Base-by-base conservation (phyloP, 805 yeast species). In the Yarrowia osloensis region DNA sequence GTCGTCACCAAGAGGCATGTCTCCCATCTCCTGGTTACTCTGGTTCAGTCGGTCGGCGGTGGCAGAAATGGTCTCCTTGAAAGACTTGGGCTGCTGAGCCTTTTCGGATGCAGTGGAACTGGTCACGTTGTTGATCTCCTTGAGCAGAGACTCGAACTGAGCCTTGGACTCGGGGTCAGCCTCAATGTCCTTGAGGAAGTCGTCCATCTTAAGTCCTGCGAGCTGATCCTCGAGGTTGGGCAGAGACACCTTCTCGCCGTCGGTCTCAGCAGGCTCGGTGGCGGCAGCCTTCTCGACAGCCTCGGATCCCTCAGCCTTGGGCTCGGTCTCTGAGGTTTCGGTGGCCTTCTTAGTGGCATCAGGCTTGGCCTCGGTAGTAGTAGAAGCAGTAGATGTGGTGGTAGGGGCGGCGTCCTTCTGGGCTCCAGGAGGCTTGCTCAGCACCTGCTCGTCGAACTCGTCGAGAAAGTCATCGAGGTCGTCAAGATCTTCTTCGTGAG, bases 1-100 rank as follows among this genome's bases (percentile, higher is more conserved):
- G 61, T 85, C 87, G 66, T 84, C 87, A 0, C 81, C 76, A 31
- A 77, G 78, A 11, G 70, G 40, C 80, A 75, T 79, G 15, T 67
- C 70, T 12, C 59, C 71, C 28, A 90, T 87, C 63, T 83, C 83
- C 49, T 83, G 82, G n/a, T 92, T 91, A 29, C 90, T 86, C 69
- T 85, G 88, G 73, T 89, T 90, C 73, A 94, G 80, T 68, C 97
- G 82, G 72, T 87, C 86, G 80, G 92, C 83, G 0, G 98, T 91
- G 67, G 86, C 87, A 29, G 91, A 83, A 74, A 94, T 90, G 8
- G 93, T 90, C 68, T 84, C 84, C 73, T 90, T 88, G 74, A 93
- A 88, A 40, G 66, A 69, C 55, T 29, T 61, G 17, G 46, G 55
- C 47, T 28, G 68, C 35, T 44, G 65, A 42, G 65, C 55, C 37